A percentile compares a stretch with the other conserved stretches of the same genome.
phyloP scores from a whole-genome alignment of 495 filamentous ascomycete species.

The Lineolata rhizophorae region DNA sequence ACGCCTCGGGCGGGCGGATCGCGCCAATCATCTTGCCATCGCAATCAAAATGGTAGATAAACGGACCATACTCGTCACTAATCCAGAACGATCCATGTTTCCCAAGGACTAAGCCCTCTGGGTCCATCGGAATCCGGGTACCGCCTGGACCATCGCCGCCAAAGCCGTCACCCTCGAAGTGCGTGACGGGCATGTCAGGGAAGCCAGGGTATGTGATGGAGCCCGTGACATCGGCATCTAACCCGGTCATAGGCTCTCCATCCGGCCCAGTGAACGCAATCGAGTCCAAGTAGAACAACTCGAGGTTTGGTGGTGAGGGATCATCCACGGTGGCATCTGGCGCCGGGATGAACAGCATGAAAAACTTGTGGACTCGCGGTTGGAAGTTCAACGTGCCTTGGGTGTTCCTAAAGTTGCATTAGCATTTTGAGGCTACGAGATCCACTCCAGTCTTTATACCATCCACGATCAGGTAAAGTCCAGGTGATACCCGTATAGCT shows the following conservation, averaged over 20 bases:
- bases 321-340: conserved; percentile 27
- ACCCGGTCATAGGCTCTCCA: conserved; percentile 45
- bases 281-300: conserved; percentile 42
- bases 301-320: conserved; percentile 41
- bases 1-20: conserved; percentile 43
- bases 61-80: conserved; percentile 63
- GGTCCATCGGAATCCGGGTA: conserved; percentile 38
- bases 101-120: conserved; percentile 48
- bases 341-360: conserved; percentile 29
- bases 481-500: conserved; percentile 43
- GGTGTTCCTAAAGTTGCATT: too few relatives aligned
- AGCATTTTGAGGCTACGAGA: too few relatives aligned
- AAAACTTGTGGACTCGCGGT: conserved; percentile 50
- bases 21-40: conserved; percentile 39
- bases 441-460: too few relatives aligned
- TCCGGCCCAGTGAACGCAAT: conserved; percentile 45
- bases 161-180: conserved; percentile 53
- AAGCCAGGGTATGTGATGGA: conserved; percentile 32
- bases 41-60: conserved; percentile 42
- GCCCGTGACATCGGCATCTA: conserved; percentile 41
- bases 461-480: conserved; percentile 51
- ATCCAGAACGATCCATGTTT: conserved; percentile 50
- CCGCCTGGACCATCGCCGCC: conserved; percentile 38
- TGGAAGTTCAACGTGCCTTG: conserved; percentile 58
- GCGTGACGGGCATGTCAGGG: conserved; percentile 41